phyloP scores from a whole-genome alignment of 805 yeast species.

The Nakazawaea holstii region DNA sequence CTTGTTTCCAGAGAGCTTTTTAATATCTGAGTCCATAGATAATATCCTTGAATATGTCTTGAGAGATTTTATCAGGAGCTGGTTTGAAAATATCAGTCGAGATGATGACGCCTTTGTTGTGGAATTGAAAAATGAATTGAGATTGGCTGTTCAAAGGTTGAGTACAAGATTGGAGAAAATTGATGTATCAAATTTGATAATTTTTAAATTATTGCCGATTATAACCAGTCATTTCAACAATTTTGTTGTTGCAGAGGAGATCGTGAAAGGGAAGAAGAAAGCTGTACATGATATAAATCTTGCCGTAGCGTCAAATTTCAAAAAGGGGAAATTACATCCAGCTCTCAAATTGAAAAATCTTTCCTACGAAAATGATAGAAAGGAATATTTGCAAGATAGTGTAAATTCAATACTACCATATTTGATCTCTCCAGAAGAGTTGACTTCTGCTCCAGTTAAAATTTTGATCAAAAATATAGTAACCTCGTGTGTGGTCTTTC shows the following conservation, averaged over 20 bases:
- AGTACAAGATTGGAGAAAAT: conserved; percentile 34
- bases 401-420: conserved; percentile 40
- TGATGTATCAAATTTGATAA: conserved; percentile 54
- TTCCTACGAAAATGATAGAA: conserved; percentile 36
- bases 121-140: conserved; percentile 39
- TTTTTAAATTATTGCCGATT: conserved; percentile 56
- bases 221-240: conserved; percentile 57
- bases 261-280: conserved; percentile 23
- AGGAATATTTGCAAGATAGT: conserved; percentile 40
- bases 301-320: conserved; percentile 38
- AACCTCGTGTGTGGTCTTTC: conserved; percentile 49
- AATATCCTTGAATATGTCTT: conserved; percentile 42
- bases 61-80: conserved; percentile 47
- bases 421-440: conserved; percentile 42
- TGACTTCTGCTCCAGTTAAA: conserved; percentile 40
- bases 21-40: conserved; percentile 48
- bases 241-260: conserved; percentile 39
- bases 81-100: conserved; percentile 46
- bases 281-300: conserved; percentile 30
- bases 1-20: conserved; percentile 41
- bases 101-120: conserved; percentile 33
- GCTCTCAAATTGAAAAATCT: conserved; percentile 38
- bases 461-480: conserved; percentile 60
- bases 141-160: conserved; percentile 34
- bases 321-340: conserved; percentile 52